phyloP scores from a whole-genome alignment of 2,329 filamentous ascomycete genomes.

The Hymenoscyphus linearis region DNA sequence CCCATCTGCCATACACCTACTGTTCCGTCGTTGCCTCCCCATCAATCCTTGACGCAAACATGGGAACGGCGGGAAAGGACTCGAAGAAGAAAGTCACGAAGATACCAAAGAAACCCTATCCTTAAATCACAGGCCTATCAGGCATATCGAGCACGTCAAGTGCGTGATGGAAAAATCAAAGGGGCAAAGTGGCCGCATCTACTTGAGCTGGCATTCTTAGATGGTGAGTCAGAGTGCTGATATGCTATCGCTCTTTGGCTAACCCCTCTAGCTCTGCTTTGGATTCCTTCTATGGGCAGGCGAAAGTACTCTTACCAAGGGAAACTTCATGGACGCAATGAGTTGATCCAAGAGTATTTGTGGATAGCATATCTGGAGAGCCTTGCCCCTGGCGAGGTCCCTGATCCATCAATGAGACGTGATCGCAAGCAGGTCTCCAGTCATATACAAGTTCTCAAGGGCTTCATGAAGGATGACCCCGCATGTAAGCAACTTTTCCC shows the following conservation, averaged over 20 bases:
- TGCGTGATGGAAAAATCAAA: conserved; percentile 54
- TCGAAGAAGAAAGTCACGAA: conserved; percentile 25
- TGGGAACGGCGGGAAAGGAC: conserved; percentile 32
- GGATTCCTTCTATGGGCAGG: conserved; percentile 61
- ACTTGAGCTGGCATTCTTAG: conserved; percentile 61
- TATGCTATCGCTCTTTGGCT: conserved; percentile 7
- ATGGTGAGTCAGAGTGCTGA: conserved; percentile 44
- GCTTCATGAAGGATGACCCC: conserved; percentile 56
- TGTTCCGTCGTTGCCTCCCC: conserved; percentile 25
- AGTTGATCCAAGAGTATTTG: conserved; percentile 65
- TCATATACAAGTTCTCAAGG: conserved; percentile 66
- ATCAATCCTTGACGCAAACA: conserved; percentile 17
- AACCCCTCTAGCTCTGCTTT: conserved; percentile 48
- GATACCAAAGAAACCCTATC: conserved; percentile 48
- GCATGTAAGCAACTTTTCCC: conserved; percentile 61
- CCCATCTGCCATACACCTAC: conserved; percentile 19
- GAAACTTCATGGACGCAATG: conserved; percentile 62
- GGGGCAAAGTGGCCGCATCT: conserved; percentile 57
- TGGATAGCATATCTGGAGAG: conserved; percentile 42
- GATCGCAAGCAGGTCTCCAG: conserved; percentile 61
- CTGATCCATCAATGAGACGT: conserved; percentile 41
- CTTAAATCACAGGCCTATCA: conserved; percentile 58
- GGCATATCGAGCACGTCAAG: conserved; percentile 60
- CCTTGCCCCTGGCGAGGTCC: conserved; percentile 42
- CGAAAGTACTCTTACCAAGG: conserved; percentile 61